Conservation (phyloP, 345 rosid genomes). For the Sonneratia caseolaris region DNA sequence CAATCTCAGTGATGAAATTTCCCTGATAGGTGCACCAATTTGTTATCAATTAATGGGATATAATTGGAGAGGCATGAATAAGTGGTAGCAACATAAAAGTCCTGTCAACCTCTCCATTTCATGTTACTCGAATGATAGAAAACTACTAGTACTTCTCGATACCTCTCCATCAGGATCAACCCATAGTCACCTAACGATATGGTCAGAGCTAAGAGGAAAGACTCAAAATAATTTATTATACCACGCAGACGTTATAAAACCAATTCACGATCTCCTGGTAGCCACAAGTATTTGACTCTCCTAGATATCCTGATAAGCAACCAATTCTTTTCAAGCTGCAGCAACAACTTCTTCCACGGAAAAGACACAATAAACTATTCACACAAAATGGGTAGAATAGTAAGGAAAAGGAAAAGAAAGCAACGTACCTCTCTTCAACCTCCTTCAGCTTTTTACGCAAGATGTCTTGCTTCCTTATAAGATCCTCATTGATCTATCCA, state of each 20-base stretch:
- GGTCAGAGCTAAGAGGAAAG: background rate
- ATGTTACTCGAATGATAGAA: too few relatives aligned
- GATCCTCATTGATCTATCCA: constrained; percentile 47
- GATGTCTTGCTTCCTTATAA: constrained; percentile 64
- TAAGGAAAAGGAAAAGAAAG: constrained; percentile 5
- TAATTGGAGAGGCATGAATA: background rate
- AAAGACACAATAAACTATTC: background rate
- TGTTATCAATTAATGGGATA: background rate
- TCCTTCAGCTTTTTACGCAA: constrained; percentile 57
- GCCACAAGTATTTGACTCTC: background rate
- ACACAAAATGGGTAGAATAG: background rate
- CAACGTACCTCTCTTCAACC: constrained; percentile 62
- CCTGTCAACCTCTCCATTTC: too few relatives aligned
- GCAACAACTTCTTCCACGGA: background rate
- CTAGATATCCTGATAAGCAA: background rate
- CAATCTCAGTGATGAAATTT: constrained; percentile 22
- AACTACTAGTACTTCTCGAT: too few relatives aligned
- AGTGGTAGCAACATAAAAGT: too few relatives aligned
- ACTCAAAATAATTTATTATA: too few relatives aligned
- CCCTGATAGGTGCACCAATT: constrained; percentile 22
- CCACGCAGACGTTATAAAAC: too few relatives aligned
- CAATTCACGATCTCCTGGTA: background rate
- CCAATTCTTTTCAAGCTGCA: background rate
- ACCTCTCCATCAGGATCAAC: background rate
- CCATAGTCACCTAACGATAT: background rate